Evolutionary conservation across 2,329 filamentous ascomycete genomes (phyloP).

Genomic region (Helotiales sp.): DNA sequence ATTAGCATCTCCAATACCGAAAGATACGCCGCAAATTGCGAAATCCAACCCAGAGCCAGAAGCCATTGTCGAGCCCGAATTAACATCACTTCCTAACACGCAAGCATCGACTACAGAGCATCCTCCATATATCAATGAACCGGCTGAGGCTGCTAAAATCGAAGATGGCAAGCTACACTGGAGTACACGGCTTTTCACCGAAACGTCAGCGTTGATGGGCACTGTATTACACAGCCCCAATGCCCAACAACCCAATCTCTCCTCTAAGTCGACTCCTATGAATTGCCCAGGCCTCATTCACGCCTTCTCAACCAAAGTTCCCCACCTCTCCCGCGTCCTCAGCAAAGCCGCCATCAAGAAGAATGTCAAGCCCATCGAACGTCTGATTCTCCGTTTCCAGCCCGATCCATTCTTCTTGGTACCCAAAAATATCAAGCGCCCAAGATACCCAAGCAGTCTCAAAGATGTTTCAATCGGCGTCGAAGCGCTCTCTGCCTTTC

Average conservation of each 20-base stretch:
- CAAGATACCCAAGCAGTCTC: slow-evolving; percentile 1
- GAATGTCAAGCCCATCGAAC: neutral
- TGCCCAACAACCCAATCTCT: neutral
- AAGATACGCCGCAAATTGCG: neutral
- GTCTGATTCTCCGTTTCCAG: slow-evolving; percentile 28
- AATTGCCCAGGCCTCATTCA: neutral
- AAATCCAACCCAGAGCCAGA: neutral
- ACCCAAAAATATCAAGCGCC: neutral
- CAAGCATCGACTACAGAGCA: neutral
- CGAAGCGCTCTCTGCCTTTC: slow-evolving; percentile 29
- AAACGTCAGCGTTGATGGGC: slow-evolving; percentile 29
- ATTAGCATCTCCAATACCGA: slow-evolving; percentile 29
- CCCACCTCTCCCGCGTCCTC: slow-evolving; percentile 25
- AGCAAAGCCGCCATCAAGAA: neutral
- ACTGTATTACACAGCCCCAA: slow-evolving; percentile 22
- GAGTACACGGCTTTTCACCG: slow-evolving; percentile 16
- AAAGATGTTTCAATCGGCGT: slow-evolving; percentile 15
- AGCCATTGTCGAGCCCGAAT: neutral
- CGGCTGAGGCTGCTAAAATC: neutral
- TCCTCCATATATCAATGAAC: neutral
- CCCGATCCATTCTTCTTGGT: slow-evolving; percentile 30
- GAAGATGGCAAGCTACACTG: slow-evolving; percentile 4
- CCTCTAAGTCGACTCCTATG: neutral
- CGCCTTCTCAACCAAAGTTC: slow-evolving; percentile 20
- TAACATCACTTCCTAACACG: neutral